Evolutionary conservation across 1,284 basidiomycete species (phyloP).

Genomic region (Sporisorium graminicola): DNA sequence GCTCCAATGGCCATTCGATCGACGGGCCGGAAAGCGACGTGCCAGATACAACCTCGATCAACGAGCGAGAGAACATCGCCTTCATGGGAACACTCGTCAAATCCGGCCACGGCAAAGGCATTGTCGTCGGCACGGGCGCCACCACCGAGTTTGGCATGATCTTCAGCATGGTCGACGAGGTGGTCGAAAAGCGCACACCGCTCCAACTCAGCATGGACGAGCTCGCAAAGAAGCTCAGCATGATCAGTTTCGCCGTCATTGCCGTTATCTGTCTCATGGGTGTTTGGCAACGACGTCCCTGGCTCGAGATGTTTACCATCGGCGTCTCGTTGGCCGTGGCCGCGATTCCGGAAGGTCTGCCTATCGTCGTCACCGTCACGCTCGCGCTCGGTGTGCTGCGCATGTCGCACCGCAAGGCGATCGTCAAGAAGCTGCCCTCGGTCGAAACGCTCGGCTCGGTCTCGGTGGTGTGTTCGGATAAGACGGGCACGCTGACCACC

Average conservation of each 20-base stretch:
- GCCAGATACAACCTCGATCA: conserved; percentile 73
- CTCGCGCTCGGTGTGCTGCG: conserved; percentile 91
- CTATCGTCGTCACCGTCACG: conserved; percentile 97
- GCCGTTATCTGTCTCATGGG: conserved; percentile 93
- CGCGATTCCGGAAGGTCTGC: conserved; percentile 95
- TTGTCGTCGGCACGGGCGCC: conserved; percentile 90
- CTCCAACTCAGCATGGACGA: conserved; percentile 96
- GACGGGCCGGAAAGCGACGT: neutral
- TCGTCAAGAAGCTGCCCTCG: conserved; percentile 95
- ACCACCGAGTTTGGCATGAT: conserved; percentile 95
- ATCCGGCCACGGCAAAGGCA: conserved; percentile 85
- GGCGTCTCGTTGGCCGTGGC: conserved; percentile 97
- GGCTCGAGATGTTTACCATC: conserved; percentile 99
- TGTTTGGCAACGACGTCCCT: conserved; percentile 84
- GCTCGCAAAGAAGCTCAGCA: conserved; percentile 89
- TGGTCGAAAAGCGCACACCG: conserved; percentile 92
- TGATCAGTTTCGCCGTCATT: conserved; percentile 91
- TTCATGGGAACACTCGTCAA: conserved; percentile 98
- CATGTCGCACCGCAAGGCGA: conserved; percentile 94
- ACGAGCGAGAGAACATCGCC: conserved; percentile 88
- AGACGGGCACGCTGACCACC: conserved; percentile 95
- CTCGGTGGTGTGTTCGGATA: conserved; percentile 96
- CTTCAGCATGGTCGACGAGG: conserved; percentile 98
- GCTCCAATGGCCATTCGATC: neutral
- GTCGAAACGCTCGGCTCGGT: conserved; percentile 94